Evolutionary conservation across 2,329 filamentous ascomycete genomes (phyloP).

Genomic region (Aspergillus ustus): DNA sequence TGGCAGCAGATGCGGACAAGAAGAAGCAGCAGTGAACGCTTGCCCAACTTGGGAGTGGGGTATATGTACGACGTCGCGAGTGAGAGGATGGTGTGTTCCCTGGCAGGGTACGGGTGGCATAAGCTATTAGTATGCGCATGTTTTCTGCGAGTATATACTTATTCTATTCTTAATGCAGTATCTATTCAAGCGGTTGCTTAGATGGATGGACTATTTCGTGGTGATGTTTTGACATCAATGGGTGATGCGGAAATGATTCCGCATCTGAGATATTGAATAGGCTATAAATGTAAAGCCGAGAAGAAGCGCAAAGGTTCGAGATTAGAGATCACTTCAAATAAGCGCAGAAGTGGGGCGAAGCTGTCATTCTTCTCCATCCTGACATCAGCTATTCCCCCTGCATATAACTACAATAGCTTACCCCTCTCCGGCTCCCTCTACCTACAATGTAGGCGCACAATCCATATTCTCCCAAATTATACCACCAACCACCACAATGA

Average conservation of each 20-base stretch:
- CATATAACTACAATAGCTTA: background rate
- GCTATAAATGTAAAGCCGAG: background rate
- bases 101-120: background rate
- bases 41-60: background rate
- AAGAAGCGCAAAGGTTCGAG: background rate
- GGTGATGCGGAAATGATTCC: background rate
- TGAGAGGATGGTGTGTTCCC: background rate
- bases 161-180: background rate
- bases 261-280: background rate
- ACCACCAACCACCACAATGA: background rate
- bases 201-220: too few species aligned
- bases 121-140: background rate
- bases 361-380: background rate
- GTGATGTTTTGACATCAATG: background rate
- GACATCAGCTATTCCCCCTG: background rate
- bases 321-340: background rate
- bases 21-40: slow-evolving; percentile 42
- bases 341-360: background rate
- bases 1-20: slow-evolving; percentile 25
- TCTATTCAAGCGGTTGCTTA: background rate
- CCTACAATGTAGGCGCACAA: background rate
- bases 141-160: background rate
- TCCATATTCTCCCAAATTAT: background rate
- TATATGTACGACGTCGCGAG: background rate
- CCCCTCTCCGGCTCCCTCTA: background rate